Evolutionary conservation across 129 eudicot species (phyloP).

Genomic region (Oenanthe sinensis): DNA sequence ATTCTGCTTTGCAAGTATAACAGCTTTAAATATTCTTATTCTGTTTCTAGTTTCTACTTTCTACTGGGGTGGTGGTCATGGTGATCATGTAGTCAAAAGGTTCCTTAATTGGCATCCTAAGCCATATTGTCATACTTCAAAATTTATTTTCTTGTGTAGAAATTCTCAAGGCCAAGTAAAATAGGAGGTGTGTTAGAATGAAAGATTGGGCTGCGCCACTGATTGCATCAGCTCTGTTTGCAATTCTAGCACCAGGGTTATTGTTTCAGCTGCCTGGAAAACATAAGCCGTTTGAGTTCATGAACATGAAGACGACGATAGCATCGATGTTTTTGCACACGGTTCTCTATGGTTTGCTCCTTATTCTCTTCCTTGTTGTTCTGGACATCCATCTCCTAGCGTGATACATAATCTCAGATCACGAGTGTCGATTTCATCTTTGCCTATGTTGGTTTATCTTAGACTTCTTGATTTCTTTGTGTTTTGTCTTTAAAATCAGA

Average conservation of each 20-base stretch:
- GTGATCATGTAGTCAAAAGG: conserved; percentile 19
- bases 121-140: conserved; percentile 1
- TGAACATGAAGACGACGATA: conserved; percentile 78
- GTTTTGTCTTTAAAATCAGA: neutral
- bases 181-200: conserved; percentile 25
- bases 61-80: neutral
- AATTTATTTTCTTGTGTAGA: neutral
- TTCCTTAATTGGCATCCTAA: conserved; percentile 7
- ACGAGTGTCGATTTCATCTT: neutral
- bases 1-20: neutral
- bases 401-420: conserved; percentile 12
- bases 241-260: conserved; percentile 63
- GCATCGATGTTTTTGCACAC: conserved; percentile 60
- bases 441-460: neutral
- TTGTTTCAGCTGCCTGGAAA: conserved; percentile 75
- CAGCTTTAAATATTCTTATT: conserved; percentile 21
- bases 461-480: neutral
- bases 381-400: conserved; percentile 70
- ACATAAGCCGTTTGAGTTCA: conserved; percentile 47
- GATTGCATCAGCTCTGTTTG: conserved; percentile 69
- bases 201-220: conserved; percentile 81
- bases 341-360: conserved; percentile 70
- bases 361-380: conserved; percentile 61
- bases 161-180: neutral
- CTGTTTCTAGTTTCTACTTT: neutral